These are phyloP conservation scores for Sonneratia alba DNA, from an alignment of 345 rosid genomes.

Conservation along the genomic window DNA sequence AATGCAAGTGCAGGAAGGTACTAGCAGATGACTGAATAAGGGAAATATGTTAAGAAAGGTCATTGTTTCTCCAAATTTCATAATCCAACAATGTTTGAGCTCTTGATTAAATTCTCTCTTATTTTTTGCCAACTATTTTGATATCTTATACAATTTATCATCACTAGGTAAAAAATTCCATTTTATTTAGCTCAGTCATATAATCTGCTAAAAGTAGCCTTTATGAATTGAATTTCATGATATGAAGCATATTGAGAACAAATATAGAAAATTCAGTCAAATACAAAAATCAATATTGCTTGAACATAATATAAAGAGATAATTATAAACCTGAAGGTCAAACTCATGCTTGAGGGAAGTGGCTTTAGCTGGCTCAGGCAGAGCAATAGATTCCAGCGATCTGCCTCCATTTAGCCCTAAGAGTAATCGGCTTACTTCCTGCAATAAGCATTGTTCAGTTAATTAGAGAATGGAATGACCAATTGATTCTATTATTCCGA, in stretches of 20 bases:
- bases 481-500: neutral
- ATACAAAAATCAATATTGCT: neutral
- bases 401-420: conserved; percentile 70
- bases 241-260: too few relatives aligned
- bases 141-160: too few relatives aligned
- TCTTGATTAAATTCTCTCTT: neutral
- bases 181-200: neutral
- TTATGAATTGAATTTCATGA: neutral
- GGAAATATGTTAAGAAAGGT: neutral
- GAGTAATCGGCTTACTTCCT: conserved; percentile 83
- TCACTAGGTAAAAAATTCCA: too few relatives aligned
- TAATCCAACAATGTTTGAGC: neutral
- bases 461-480: conserved; percentile 1
- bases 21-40: neutral
- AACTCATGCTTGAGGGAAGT: conserved; percentile 53
- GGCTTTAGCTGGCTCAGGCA: conserved; percentile 44
- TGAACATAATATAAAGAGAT: neutral
- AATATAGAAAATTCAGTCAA: too few relatives aligned
- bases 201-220: neutral
- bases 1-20: neutral
- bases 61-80: neutral
- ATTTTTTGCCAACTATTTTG: too few relatives aligned
- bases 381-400: conserved; percentile 33
- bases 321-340: conserved; percentile 58
- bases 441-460: conserved; percentile 12